phyloP scores from a whole-genome alignment of 2,329 filamentous ascomycete genomes.

The Nemania serpens region DNA sequence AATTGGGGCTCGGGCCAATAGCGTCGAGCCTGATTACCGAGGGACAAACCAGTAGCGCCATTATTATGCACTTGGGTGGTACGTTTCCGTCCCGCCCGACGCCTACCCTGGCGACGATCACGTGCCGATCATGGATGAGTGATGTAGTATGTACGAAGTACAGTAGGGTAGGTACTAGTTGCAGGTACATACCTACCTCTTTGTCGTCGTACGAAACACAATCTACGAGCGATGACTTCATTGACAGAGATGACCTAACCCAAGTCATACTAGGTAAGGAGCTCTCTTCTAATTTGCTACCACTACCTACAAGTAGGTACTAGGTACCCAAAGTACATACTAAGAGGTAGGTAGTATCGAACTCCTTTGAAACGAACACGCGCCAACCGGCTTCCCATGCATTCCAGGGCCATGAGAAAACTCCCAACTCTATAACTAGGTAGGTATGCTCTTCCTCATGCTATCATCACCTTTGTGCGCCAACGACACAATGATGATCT shows the following conservation, averaged over 20 bases:
- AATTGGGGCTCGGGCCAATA: conserved; percentile 37
- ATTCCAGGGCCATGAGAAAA: not conserved
- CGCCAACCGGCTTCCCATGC: not conserved
- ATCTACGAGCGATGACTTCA: too few relatives aligned
- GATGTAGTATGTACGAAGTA: too few relatives aligned
- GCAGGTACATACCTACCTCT: too few relatives aligned
- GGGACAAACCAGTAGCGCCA: conserved; percentile 31
- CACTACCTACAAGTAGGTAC: too few relatives aligned
- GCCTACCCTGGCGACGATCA: conserved; percentile 3
- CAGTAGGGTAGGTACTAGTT: too few relatives aligned
- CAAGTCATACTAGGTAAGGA: too few relatives aligned
- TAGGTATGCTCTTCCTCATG: not conserved
- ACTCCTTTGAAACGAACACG: not conserved
- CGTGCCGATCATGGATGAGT: not conserved
- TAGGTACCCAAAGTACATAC: too few relatives aligned
- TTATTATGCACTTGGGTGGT: not conserved
- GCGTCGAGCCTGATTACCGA: conserved; percentile 41
- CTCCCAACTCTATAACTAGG: not conserved
- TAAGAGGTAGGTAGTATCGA: too few relatives aligned
- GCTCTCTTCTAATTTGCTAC: too few relatives aligned
- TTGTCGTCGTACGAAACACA: too few relatives aligned
- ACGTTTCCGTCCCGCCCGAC: conserved; percentile 12
- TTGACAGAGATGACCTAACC: too few relatives aligned
- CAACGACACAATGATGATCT: too few relatives aligned
- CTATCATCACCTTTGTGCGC: not conserved